Percentiles rank a stretch among this genome's conserved stretches.
These are phyloP conservation scores for Nicotiana attenuata DNA, from an alignment of 257 asterid species.

Conservation along the genomic window DNA sequence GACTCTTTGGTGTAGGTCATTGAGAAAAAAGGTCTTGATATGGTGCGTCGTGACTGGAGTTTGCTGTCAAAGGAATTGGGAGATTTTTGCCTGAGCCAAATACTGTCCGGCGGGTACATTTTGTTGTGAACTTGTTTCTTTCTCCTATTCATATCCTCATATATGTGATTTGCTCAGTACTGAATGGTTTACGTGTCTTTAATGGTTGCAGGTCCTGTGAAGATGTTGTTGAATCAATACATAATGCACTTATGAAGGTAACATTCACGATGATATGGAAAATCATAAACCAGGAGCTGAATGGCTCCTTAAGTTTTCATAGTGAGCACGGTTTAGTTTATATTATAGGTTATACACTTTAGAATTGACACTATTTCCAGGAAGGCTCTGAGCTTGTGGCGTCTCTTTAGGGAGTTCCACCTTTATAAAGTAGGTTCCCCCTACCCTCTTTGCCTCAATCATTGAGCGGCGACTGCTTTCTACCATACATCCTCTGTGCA, in stretches of 20 bases:
- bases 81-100: conserved; percentile 87
- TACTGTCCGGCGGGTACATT: conserved; percentile 84
- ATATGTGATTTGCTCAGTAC: neutral
- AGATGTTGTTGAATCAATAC: conserved; percentile 88
- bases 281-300: conserved; percentile 12
- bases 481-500: neutral
- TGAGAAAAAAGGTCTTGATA: conserved; percentile 97
- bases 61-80: conserved; percentile 90
- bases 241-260: conserved; percentile 81
- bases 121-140: conserved; percentile 13
- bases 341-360: neutral
- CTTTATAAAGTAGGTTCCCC: neutral
- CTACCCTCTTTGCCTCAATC: neutral
- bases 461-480: neutral
- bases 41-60: conserved; percentile 99
- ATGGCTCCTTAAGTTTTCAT: conserved; percentile 4
- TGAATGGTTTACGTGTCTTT: neutral
- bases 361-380: neutral
- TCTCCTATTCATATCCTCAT: neutral
- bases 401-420: neutral
- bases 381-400: neutral
- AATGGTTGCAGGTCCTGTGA: conserved; percentile 75
- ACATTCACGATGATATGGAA: conserved; percentile 11
- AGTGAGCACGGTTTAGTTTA: neutral
- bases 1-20: conserved; percentile 44